Percentiles rank a stretch among this genome's conserved stretches.
phyloP scores from a whole-genome alignment of 495 filamentous ascomycete genomes.

The Aspergillus hancockii region DNA sequence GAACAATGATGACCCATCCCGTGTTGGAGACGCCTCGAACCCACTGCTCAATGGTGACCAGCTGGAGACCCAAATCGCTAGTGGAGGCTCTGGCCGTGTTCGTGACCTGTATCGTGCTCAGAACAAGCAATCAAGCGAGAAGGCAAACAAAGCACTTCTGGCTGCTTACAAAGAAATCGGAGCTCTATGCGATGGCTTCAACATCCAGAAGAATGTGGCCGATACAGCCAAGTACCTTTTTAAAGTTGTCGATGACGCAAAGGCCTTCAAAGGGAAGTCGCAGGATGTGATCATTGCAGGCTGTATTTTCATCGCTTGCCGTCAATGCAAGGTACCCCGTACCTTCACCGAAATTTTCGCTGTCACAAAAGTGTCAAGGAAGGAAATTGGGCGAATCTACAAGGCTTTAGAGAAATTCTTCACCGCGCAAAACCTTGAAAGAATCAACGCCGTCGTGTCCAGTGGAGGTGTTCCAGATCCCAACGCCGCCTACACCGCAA shows the following conservation, averaged over 20 bases:
- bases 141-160: slow-evolving; percentile 75
- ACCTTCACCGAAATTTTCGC: slow-evolving; percentile 92
- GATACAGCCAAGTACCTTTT: slow-evolving; percentile 91
- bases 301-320: slow-evolving; percentile 96
- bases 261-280: slow-evolving; percentile 92
- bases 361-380: slow-evolving; percentile 91
- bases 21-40: slow-evolving; percentile 92
- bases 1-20: slow-evolving; percentile 91
- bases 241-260: slow-evolving; percentile 89
- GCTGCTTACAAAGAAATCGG: slow-evolving; percentile 89
- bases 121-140: slow-evolving; percentile 82
- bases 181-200: slow-evolving; percentile 80
- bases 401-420: slow-evolving; percentile 90
- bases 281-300: slow-evolving; percentile 92
- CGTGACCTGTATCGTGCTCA: slow-evolving; percentile 85
- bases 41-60: slow-evolving; percentile 87
- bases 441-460: slow-evolving; percentile 48
- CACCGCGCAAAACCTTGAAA: slow-evolving; percentile 56
- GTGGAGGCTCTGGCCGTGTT: slow-evolving; percentile 67
- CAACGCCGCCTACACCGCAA: slow-evolving; percentile 67
- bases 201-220: slow-evolving; percentile 74
- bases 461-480: slow-evolving; percentile 47
- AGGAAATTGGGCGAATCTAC: slow-evolving; percentile 95
- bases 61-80: slow-evolving; percentile 87
- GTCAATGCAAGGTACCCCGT: slow-evolving; percentile 79